A percentile compares a stretch with the other conserved stretches of the same genome.
phyloP scores from a whole-genome alignment of 2,329 filamentous ascomycete genomes.

The Periglandula ipomoeae region DNA sequence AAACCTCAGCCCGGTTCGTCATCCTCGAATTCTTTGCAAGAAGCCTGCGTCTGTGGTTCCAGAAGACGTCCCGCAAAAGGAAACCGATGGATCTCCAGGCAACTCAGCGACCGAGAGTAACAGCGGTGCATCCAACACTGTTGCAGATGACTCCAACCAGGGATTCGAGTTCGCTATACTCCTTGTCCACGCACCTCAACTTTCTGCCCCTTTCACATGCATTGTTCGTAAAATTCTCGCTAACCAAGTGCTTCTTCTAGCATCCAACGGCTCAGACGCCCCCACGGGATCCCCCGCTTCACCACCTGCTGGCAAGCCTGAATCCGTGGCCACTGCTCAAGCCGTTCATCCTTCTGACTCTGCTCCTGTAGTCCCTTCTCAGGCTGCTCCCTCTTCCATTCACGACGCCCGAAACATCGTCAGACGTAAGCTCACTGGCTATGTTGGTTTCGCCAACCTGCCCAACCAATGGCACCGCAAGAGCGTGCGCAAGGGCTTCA shows the following conservation, averaged over 20 bases:
- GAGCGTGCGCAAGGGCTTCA: slow-evolving; percentile 99
- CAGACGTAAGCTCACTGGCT: slow-evolving; percentile 94
- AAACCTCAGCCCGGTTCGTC: slow-evolving; percentile 35
- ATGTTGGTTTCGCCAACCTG: slow-evolving; percentile 96
- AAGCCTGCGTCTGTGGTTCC: slow-evolving; percentile 29
- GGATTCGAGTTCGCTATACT: slow-evolving; percentile 7
- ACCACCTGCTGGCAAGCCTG: slow-evolving; percentile 29
- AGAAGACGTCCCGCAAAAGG: slow-evolving; percentile 11
- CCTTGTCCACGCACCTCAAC: slow-evolving; percentile 23
- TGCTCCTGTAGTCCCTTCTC: slow-evolving; percentile 22
- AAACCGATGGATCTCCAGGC: not conserved
- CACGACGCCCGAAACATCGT: slow-evolving; percentile 89
- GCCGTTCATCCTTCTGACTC: slow-evolving; percentile 28
- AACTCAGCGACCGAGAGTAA: not conserved
- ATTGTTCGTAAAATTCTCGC: not conserved
- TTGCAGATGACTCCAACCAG: not conserved
- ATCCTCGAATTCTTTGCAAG: slow-evolving; percentile 36
- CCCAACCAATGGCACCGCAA: slow-evolving; percentile 99
- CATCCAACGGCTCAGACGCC: slow-evolving; percentile 36
- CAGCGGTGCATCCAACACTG: not conserved
- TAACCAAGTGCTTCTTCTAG: slow-evolving; percentile 20
- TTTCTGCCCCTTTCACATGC: slow-evolving; percentile 1
- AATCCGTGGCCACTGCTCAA: slow-evolving; percentile 18
- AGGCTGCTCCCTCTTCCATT: slow-evolving; percentile 31
- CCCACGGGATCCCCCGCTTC: slow-evolving; percentile 32